Conservation (phyloP, 1,139 yeast genomes). For the Saccharomyces hybrid region DNA sequence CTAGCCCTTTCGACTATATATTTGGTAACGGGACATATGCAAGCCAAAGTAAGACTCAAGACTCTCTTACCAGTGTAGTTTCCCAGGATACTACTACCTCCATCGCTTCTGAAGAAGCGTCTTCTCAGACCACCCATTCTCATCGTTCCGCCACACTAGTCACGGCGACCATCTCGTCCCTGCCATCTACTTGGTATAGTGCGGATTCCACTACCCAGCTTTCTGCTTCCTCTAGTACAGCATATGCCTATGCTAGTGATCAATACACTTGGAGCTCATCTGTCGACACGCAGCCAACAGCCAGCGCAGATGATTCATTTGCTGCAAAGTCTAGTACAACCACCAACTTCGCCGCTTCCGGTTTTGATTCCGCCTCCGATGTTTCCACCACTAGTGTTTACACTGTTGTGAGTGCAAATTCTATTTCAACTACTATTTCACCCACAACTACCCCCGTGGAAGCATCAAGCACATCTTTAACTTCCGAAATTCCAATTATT, state of each 20-base stretch:
- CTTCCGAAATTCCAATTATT: constrained; percentile 3
- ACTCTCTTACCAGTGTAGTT: neutral
- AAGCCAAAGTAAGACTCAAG: neutral
- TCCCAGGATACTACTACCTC: neutral
- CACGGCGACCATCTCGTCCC: neutral
- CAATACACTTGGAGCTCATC: neutral
- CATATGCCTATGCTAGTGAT: neutral
- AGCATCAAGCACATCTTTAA: neutral
- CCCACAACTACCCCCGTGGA: neutral
- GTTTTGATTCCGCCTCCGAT: neutral
- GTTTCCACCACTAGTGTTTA: neutral
- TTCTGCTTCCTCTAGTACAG: neutral
- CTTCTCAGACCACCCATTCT: neutral
- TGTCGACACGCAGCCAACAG: neutral
- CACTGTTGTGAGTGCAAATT: neutral
- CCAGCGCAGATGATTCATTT: neutral
- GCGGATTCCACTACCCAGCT: neutral
- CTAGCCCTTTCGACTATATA: neutral
- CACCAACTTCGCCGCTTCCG: too few species aligned
- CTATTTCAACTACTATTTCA: neutral
- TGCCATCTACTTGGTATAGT: neutral
- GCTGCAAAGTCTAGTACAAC: too few species aligned
- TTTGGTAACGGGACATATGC: neutral
- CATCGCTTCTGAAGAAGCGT: neutral
- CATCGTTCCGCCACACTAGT: neutral